phyloP scores from a whole-genome alignment of 352 stramenopile species.

The Phytophthora sp. region DNA sequence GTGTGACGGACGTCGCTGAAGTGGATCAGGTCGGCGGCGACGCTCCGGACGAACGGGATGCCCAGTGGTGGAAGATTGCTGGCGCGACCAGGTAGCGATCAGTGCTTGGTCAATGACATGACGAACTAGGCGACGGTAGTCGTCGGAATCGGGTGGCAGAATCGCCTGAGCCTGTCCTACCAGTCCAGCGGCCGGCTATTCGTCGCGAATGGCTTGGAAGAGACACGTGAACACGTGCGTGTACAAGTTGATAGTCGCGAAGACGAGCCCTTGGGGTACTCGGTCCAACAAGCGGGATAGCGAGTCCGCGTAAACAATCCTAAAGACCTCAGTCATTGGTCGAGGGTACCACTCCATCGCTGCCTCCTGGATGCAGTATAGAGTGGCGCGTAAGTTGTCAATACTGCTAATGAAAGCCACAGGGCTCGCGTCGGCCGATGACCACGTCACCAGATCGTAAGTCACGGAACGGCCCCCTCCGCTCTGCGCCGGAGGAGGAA shows the following conservation, averaged over 20 bases:
- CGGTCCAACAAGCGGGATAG: not conserved
- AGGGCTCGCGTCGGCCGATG: not conserved
- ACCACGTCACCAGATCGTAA: not conserved
- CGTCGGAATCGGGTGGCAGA: not conserved
- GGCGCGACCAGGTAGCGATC: not conserved
- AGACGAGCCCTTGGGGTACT: not conserved
- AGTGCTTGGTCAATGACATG: slow-evolving; percentile 2
- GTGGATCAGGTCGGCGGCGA: too few relatives aligned
- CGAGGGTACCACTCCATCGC: slow-evolving; percentile 6
- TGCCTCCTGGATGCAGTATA: not conserved
- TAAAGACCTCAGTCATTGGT: not conserved
- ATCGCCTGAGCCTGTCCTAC: not conserved
- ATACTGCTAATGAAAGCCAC: not conserved
- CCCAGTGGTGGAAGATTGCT: too few relatives aligned
- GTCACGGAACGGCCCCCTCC: not conserved
- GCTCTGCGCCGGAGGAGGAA: not conserved
- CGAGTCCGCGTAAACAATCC: not conserved
- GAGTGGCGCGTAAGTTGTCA: not conserved
- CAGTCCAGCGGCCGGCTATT: too few relatives aligned
- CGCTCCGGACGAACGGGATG: too few relatives aligned
- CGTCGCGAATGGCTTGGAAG: not conserved
- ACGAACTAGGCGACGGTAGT: not conserved
- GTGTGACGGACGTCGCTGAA: too few relatives aligned
- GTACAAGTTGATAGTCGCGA: slow-evolving; percentile 7
- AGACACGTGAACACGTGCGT: not conserved